phyloP scores from a whole-genome alignment of 2,329 filamentous ascomycete genomes.

The Aspergillus novoparasiticus region DNA sequence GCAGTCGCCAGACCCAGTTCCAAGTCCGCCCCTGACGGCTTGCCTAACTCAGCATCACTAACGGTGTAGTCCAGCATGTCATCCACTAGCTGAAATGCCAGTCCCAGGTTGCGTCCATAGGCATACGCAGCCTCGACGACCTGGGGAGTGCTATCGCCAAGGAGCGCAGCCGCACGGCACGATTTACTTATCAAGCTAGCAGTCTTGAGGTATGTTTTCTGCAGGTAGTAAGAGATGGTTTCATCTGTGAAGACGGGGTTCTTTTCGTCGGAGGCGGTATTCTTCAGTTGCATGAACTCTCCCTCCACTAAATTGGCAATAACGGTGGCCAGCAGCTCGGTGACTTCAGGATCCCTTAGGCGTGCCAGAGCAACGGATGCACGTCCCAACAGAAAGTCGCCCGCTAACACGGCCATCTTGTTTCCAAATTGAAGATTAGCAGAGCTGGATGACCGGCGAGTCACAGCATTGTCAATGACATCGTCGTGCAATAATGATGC shows the following conservation, averaged over 20 bases:
- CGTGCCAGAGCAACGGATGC: constrained; percentile 92
- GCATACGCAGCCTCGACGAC: constrained; percentile 89
- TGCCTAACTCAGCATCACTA: constrained; percentile 81
- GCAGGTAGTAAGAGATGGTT: constrained; percentile 87
- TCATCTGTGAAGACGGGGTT: constrained; percentile 86
- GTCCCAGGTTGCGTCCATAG: constrained; percentile 89
- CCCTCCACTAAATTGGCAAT: constrained; percentile 98
- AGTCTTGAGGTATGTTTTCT: constrained; percentile 98
- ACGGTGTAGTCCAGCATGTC: constrained; percentile 97
- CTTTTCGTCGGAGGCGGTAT: constrained; percentile 84
- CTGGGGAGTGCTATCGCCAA: constrained; percentile 73
- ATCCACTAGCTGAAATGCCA: constrained; percentile 96
- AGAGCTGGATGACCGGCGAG: constrained; percentile 79
- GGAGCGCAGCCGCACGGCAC: constrained; percentile 83
- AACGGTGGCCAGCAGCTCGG: constrained; percentile 90
- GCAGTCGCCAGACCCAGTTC: constrained; percentile 93
- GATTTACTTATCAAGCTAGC: constrained; percentile 95
- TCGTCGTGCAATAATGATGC: constrained; percentile 96
- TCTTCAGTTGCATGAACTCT: constrained; percentile 99
- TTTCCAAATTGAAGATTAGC: constrained; percentile 97
- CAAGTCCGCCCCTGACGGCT: constrained; percentile 91
- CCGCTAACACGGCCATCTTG: constrained; percentile 97
- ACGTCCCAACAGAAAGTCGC: constrained; percentile 91
- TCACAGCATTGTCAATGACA: constrained; percentile 90
- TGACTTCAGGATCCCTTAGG: constrained; percentile 88